Evolutionary conservation across 1,284 basidiomycete genomes (phyloP).

Genomic region (Trichosporon ovoides): DNA sequence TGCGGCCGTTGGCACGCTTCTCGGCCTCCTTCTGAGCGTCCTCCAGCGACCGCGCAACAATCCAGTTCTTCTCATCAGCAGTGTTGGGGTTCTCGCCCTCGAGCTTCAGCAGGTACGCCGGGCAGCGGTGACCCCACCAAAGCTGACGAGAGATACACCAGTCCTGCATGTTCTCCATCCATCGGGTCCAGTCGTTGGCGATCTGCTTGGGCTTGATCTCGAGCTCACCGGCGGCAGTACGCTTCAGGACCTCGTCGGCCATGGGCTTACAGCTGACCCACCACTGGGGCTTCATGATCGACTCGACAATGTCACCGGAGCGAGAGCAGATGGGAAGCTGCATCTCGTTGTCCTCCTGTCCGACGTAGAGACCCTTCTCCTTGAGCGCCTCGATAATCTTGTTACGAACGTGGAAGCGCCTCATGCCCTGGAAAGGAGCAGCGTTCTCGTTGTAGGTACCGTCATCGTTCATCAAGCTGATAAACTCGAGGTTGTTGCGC

Average conservation of each 20-base stretch:
- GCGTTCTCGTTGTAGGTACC: constrained; percentile 93
- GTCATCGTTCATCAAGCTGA: constrained; percentile 95
- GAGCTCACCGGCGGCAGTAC: constrained; percentile 79
- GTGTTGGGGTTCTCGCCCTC: constrained; percentile 68
- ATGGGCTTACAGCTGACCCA: constrained; percentile 94
- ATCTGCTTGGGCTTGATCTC: constrained; percentile 76
- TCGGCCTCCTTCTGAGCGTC: constrained; percentile 76
- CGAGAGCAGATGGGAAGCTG: constrained; percentile 85
- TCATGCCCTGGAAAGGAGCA: constrained; percentile 85
- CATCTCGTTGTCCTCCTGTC: constrained; percentile 95
- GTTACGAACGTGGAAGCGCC: constrained; percentile 88
- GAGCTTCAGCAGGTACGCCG: constrained; percentile 87
- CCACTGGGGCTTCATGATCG: constrained; percentile 97
- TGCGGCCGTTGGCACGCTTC: constrained; percentile 63
- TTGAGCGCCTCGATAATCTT: constrained; percentile 80
- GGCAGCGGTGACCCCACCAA: constrained; percentile 98
- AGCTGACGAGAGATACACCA: constrained; percentile 99
- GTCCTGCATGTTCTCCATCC: constrained; percentile 94
- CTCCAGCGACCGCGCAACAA: constrained; percentile 75
- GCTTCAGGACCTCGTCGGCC: constrained; percentile 86
- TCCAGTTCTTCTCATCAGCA: constrained; percentile 76
- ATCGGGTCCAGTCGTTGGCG: constrained; percentile 92
- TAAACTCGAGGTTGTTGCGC: constrained; percentile 84
- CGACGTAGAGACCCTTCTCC: constrained; percentile 79
- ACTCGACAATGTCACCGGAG: constrained; percentile 95